phyloP scores from a whole-genome alignment of 495 filamentous ascomycete species.

The Articulospora tetracladia region DNA sequence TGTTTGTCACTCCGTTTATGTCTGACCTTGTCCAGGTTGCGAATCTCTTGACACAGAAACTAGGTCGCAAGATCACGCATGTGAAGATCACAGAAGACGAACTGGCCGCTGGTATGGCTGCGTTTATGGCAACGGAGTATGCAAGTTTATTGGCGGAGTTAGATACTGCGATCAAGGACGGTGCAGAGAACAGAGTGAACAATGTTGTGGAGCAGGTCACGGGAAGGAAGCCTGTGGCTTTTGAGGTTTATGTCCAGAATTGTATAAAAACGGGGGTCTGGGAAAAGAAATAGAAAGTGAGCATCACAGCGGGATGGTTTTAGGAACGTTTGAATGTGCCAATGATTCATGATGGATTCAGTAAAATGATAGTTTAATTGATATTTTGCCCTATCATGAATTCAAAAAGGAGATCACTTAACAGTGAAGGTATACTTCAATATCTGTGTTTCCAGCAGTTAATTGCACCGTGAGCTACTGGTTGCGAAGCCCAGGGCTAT shows the following conservation, averaged over 20 bases:
- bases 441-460: too few species aligned
- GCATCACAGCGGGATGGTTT: not conserved
- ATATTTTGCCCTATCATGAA: too few species aligned
- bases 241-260: slow-evolving; percentile 13
- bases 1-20: not conserved
- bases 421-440: too few species aligned
- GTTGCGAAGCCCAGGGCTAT: too few species aligned
- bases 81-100: slow-evolving; percentile 35
- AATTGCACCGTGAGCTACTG: too few species aligned
- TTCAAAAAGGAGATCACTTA: too few species aligned
- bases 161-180: slow-evolving; percentile 17
- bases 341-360: too few species aligned
- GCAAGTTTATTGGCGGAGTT: slow-evolving; percentile 15
- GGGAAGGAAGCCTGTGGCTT: slow-evolving; percentile 6
- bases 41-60: slow-evolving; percentile 31
- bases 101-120: slow-evolving; percentile 16
- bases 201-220: slow-evolving; percentile 19
- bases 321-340: not conserved
- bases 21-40: slow-evolving; percentile 34
- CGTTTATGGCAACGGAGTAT: slow-evolving; percentile 19
- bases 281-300: not conserved
- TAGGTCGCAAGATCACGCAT: slow-evolving; percentile 39
- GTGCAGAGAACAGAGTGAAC: slow-evolving; percentile 17
- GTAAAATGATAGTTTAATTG: too few species aligned
- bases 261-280: slow-evolving; percentile 15